Evolutionary conservation across 768 basidiomycete species (phyloP).

Genomic region (Chalciporus chontae): DNA sequence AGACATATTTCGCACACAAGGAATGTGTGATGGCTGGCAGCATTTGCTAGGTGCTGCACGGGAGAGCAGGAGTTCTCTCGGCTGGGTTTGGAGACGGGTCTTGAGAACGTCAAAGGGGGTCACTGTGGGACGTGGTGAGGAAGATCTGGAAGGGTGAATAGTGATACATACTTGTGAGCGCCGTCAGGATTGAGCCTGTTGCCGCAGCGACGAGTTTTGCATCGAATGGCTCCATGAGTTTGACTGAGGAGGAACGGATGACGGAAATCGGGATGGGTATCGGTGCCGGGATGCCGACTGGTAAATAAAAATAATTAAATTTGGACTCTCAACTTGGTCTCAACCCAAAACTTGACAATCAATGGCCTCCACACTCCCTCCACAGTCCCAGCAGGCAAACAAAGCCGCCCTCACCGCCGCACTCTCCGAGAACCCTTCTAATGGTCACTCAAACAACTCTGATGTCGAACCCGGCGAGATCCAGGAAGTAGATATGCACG

Average conservation of each 20-base stretch:
- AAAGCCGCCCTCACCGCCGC: constrained; percentile 77
- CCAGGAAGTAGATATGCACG: constrained; percentile 82
- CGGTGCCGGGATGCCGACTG: constrained; percentile 23
- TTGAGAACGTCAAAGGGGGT: constrained; percentile 99
- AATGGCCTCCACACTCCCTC: constrained; percentile 49
- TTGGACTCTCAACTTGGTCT: constrained; percentile 19
- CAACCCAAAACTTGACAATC: constrained; percentile 15
- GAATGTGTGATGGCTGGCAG: constrained; percentile 55
- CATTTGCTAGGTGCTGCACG: constrained; percentile 55
- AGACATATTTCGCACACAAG: constrained; percentile 77
- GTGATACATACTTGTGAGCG: constrained; percentile 64
- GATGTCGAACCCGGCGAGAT: constrained; percentile 76
- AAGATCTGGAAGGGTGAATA: neutral
- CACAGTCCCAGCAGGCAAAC: constrained; percentile 70
- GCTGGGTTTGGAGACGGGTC: constrained; percentile 92
- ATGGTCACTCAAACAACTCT: constrained; percentile 31
- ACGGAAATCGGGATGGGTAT: too few species aligned
- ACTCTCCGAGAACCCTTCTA: constrained; percentile 49
- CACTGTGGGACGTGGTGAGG: constrained; percentile 55
- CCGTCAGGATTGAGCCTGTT: constrained; percentile 76
- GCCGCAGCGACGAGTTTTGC: constrained; percentile 82
- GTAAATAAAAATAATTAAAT: neutral
- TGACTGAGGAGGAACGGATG: neutral
- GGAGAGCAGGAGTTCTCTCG: constrained; percentile 51
- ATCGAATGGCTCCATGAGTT: constrained; percentile 63